A percentile compares a stretch with the other conserved stretches of the same genome.
phyloP scores from a whole-genome alignment of 164 flowering plant genomes.

The Vitis labrusca region DNA sequence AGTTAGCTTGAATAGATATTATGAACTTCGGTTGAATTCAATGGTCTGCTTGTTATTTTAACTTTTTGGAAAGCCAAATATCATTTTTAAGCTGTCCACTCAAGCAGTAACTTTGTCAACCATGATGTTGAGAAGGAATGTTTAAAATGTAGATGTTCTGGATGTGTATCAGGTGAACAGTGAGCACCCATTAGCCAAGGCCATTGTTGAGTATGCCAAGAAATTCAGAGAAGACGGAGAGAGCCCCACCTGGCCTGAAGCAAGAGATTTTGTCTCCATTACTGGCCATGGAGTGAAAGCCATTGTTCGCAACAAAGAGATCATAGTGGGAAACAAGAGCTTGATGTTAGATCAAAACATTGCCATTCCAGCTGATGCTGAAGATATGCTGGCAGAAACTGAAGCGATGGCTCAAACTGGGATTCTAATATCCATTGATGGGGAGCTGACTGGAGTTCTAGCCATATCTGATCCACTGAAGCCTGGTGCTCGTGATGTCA shows the following conservation, averaged over 20 bases:
- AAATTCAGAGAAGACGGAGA: slow-evolving; percentile 49
- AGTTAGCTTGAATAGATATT: too few species aligned
- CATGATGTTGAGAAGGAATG: neutral
- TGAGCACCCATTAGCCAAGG: slow-evolving; percentile 90
- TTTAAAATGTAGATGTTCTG: neutral
- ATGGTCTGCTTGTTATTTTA: too few species aligned
- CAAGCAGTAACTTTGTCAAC: too few species aligned
- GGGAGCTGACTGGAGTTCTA: slow-evolving; percentile 9
- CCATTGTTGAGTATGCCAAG: slow-evolving; percentile 78
- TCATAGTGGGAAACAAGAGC: slow-evolving; percentile 17
- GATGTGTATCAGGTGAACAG: slow-evolving; percentile 61
- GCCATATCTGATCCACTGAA: slow-evolving; percentile 17
- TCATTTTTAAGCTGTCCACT: too few species aligned
- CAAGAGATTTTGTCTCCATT: slow-evolving; percentile 53
- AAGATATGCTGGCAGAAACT: slow-evolving; percentile 4
- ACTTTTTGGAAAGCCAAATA: too few species aligned
- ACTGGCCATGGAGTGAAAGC: slow-evolving; percentile 21
- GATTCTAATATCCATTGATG: slow-evolving; percentile 7
- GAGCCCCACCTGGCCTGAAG: slow-evolving; percentile 48
- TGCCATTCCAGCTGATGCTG: slow-evolving; percentile 2
- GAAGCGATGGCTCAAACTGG: slow-evolving; percentile 12
- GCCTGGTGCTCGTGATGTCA: slow-evolving; percentile 1
- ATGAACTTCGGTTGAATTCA: too few species aligned
- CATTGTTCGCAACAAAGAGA: slow-evolving; percentile 2
- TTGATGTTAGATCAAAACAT: slow-evolving; percentile 4